Percentiles rank a stretch among this genome's conserved stretches.
phyloP scores from a whole-genome alignment of 768 basidiomycete species.

The Mycena galericulata region DNA sequence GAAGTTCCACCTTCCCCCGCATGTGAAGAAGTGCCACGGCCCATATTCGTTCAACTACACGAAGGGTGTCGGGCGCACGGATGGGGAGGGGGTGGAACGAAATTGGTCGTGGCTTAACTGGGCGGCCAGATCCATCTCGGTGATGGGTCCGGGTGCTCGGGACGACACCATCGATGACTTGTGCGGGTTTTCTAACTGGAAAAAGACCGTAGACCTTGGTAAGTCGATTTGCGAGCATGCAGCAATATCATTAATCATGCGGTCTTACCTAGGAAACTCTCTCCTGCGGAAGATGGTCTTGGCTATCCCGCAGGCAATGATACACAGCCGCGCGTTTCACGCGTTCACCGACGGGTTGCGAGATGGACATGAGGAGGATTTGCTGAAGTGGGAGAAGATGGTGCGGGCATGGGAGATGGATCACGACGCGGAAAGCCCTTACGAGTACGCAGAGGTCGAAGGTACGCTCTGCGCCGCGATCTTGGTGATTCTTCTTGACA shows the following conservation, averaged over 20 bases:
- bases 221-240: background rate
- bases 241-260: background rate
- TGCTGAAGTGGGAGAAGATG: constrained; percentile 26
- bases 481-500: background rate
- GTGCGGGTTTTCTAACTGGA: constrained; percentile 39
- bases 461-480: background rate
- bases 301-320: constrained; percentile 11
- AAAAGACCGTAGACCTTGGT: constrained; percentile 35
- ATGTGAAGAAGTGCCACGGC: constrained; percentile 37
- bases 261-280: constrained; percentile 15
- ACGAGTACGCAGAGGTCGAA: constrained; percentile 30
- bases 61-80: constrained; percentile 41
- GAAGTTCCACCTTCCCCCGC: constrained; percentile 49
- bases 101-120: constrained; percentile 46
- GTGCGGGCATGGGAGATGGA: constrained; percentile 34
- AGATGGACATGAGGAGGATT: constrained; percentile 9
- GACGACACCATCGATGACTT: constrained; percentile 43
- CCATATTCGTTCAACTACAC: constrained; percentile 46
- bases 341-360: background rate
- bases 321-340: constrained; percentile 8
- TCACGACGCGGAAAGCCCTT: constrained; percentile 21
- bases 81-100: constrained; percentile 50
- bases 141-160: constrained; percentile 38
- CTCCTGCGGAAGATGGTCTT: constrained; percentile 26
- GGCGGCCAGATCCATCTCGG: constrained; percentile 24